Evolutionary conservation across 495 filamentous ascomycete genomes (phyloP), one percentile per base, ranked within the genome.

Genomic region (Extremus antarcticus): DNA sequence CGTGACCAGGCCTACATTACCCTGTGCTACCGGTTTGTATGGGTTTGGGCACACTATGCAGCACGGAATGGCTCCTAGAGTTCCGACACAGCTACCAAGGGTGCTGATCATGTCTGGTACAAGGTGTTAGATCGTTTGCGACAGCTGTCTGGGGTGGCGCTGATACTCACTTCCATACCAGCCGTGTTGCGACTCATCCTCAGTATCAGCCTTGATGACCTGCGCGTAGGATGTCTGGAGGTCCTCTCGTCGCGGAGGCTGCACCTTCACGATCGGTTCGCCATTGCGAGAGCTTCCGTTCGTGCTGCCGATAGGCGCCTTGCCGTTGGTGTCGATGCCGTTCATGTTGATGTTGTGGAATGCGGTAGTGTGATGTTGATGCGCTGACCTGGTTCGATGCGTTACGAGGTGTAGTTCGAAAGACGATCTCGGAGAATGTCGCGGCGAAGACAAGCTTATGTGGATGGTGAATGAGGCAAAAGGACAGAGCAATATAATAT

Each of bases 11-110:
- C 92, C 92, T 25, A 99, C 92, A 63, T 92, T 87, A 63, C 92
- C 92, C 21, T 51, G 49, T 13, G 49, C 23, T 10, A 96, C 90
- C n/a, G 80, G 81, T 75, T 95, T 95, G 79, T 90, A 98, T 13
- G 92, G 92, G 71, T 99, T 99, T 25, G 94, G 94, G 71, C 87
- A 95, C 67, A 80, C 75, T 71, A 95, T 70, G 71, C 91, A 92
- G 80, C 90, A 95, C 1, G 94, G 94, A 63, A 97, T 78, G 22
- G 94, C 89, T 52, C 92, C 92, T 20, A 85, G 65, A 57, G 79
- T 85, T 56, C 92, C 92, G 61, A 96, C 76, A 62, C 77, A 78
- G 48, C 78, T 69, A 61, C 94, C 92, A 43, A 96, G 73, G 35
- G 72, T 72, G 65, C 88, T 86, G 66, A 95, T 91, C 79, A 95